Evolutionary conservation across 176 grass and related monocot genomes (phyloP).

Genomic region (Phyllostachys edulis): DNA sequence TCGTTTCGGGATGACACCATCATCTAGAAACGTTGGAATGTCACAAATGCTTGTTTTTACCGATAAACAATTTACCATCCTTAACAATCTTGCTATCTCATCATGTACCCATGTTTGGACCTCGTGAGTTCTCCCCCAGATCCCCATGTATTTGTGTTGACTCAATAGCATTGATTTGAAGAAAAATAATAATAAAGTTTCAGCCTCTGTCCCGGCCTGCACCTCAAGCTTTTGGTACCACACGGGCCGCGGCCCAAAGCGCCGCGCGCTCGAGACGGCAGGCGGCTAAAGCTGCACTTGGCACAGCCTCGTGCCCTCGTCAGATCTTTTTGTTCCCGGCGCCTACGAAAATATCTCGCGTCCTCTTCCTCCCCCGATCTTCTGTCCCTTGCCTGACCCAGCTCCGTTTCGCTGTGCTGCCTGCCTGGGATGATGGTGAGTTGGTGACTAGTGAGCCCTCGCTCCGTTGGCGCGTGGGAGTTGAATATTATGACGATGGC

Average conservation of each 20-base stretch:
- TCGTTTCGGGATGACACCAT: neutral
- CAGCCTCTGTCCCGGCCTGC: neutral
- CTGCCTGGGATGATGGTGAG: neutral
- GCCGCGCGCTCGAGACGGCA: neutral
- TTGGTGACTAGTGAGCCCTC: neutral
- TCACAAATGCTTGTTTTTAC: neutral
- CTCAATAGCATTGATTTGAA: neutral
- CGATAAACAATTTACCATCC: constrained; percentile 1
- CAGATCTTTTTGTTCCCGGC: neutral
- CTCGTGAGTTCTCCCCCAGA: too few species aligned
- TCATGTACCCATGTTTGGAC: neutral
- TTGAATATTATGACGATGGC: neutral
- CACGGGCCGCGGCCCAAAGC: too few species aligned
- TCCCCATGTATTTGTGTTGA: neutral
- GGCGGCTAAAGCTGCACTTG: neutral
- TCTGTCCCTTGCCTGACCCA: neutral
- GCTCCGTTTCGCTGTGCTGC: neutral
- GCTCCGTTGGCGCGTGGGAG: neutral
- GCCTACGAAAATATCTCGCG: constrained; percentile 36
- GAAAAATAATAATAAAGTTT: neutral
- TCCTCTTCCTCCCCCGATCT: neutral
- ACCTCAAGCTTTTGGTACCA: too few species aligned
- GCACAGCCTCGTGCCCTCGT: constrained; percentile 39
- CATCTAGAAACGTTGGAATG: neutral
- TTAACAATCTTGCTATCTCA: neutral